phyloP scores from a whole-genome alignment of 352 stramenopile species.

The Pilasporangium apinafurcum region DNA sequence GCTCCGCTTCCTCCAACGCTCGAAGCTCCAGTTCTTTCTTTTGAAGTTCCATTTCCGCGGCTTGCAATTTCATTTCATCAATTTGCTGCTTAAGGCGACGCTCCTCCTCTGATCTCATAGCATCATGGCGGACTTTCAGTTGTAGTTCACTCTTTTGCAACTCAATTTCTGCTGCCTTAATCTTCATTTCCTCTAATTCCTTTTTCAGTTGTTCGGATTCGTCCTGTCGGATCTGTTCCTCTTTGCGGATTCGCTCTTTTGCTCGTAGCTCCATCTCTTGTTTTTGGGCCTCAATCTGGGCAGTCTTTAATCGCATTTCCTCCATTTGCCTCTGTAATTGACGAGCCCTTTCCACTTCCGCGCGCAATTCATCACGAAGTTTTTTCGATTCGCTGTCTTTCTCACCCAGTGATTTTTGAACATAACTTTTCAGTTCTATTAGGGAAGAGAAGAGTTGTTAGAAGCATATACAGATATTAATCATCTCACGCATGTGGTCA shows the following conservation, averaged over 20 bases:
- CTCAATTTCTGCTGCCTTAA: slow-evolving; percentile 19
- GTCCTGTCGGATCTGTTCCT: slow-evolving; percentile 28
- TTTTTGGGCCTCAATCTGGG: slow-evolving; percentile 36
- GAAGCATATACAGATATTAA: background rate
- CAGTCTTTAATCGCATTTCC: slow-evolving; percentile 36
- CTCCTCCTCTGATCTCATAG: slow-evolving; percentile 26
- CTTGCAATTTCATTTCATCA: slow-evolving; percentile 38
- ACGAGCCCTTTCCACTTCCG: slow-evolving; percentile 49
- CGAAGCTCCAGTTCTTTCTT: slow-evolving; percentile 36
- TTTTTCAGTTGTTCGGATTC: slow-evolving; percentile 34
- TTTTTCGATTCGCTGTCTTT: slow-evolving; percentile 62
- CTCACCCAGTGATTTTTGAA: slow-evolving; percentile 58
- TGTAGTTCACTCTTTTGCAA: slow-evolving; percentile 36
- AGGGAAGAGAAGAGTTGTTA: too few species aligned
- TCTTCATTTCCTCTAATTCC: slow-evolving; percentile 55
- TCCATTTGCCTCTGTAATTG: slow-evolving; percentile 51
- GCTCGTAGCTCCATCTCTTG: slow-evolving; percentile 25
- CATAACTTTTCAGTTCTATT: slow-evolving; percentile 47
- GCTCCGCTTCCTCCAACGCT: slow-evolving; percentile 26
- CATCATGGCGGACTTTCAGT: slow-evolving; percentile 21
- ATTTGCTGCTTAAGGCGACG: slow-evolving; percentile 28
- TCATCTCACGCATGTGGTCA: background rate
- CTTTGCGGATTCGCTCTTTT: slow-evolving; percentile 23
- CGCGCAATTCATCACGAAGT: slow-evolving; percentile 50
- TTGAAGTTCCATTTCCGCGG: slow-evolving; percentile 43